Percentiles rank a stretch among this genome's conserved stretches.
phyloP scores from a whole-genome alignment of 2,329 filamentous ascomycete genomes.

The Aspergillus fructus region DNA sequence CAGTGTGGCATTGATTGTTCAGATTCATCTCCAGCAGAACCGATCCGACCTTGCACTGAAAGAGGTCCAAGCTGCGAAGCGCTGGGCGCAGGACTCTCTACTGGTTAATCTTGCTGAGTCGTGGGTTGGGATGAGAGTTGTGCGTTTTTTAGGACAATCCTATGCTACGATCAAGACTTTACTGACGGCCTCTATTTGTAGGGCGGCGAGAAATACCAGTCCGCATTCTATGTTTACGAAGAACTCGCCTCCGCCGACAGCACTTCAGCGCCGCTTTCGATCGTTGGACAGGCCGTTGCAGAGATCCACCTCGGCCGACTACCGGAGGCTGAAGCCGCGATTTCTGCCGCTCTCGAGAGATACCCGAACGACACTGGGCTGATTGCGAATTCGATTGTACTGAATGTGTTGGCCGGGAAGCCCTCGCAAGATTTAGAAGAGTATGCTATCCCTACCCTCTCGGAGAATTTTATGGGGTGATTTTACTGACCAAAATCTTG shows the following conservation, averaged over 20 bases:
- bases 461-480: background rate
- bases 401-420: slow-evolving; percentile 75
- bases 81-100: slow-evolving; percentile 93
- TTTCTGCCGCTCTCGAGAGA: slow-evolving; percentile 76
- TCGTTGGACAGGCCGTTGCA: slow-evolving; percentile 85
- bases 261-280: slow-evolving; percentile 70
- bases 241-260: slow-evolving; percentile 87
- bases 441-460: slow-evolving; percentile 48
- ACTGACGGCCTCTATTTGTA: slow-evolving; percentile 35
- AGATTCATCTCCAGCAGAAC: slow-evolving; percentile 91
- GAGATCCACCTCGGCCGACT: slow-evolving; percentile 86
- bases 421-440: slow-evolving; percentile 61
- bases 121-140: slow-evolving; percentile 87
- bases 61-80: slow-evolving; percentile 79
- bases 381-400: slow-evolving; percentile 78
- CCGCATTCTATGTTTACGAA: slow-evolving; percentile 96
- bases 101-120: slow-evolving; percentile 93
- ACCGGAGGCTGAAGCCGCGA: slow-evolving; percentile 83
- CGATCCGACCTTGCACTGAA: slow-evolving; percentile 86
- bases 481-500: background rate
- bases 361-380: slow-evolving; percentile 70
- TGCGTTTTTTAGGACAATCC: slow-evolving; percentile 42
- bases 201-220: slow-evolving; percentile 95
- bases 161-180: too few species aligned
- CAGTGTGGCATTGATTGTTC: slow-evolving; percentile 79